phyloP scores from a whole-genome alignment of 2,329 filamentous ascomycete genomes.

The Fusarium sambucinum region DNA sequence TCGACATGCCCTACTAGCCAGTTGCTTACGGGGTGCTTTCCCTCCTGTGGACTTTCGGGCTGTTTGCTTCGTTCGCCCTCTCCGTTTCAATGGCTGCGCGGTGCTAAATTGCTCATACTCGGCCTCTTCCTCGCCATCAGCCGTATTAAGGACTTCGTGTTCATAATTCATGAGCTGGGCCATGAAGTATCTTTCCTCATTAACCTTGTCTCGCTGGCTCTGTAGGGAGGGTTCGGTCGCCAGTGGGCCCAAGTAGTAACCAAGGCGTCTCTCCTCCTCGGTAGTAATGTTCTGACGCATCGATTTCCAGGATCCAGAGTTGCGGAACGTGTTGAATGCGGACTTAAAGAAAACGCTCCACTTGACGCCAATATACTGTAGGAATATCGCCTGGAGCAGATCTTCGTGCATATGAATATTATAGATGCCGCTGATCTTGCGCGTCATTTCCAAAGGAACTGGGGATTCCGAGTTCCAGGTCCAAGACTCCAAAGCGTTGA shows the following conservation, averaged over 20 bases:
- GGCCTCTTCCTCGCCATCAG: slow-evolving; percentile 57
- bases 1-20: slow-evolving; percentile 7
- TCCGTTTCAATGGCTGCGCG: slow-evolving; percentile 12
- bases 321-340: slow-evolving; percentile 51
- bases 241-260: slow-evolving; percentile 55
- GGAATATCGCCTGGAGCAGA: slow-evolving; percentile 63
- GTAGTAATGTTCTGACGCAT: slow-evolving; percentile 49
- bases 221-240: slow-evolving; percentile 43
- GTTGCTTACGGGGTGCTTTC: slow-evolving; percentile 7
- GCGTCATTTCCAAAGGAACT: slow-evolving; percentile 53
- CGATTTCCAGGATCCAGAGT: slow-evolving; percentile 53
- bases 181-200: slow-evolving; percentile 60
- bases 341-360: slow-evolving; percentile 61
- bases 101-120: slow-evolving; percentile 45
- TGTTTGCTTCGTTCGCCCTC: neutral
- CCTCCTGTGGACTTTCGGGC: neutral
- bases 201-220: slow-evolving; percentile 49
- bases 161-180: slow-evolving; percentile 55
- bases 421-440: slow-evolving; percentile 63
- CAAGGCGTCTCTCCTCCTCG: slow-evolving; percentile 47
- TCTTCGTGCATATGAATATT: slow-evolving; percentile 66
- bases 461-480: slow-evolving; percentile 57
- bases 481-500: slow-evolving; percentile 60
- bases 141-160: slow-evolving; percentile 35
- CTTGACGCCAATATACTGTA: slow-evolving; percentile 62